phyloP scores from a whole-genome alignment of 192 early-diverging fungal species.

The Backusella circina region DNA sequence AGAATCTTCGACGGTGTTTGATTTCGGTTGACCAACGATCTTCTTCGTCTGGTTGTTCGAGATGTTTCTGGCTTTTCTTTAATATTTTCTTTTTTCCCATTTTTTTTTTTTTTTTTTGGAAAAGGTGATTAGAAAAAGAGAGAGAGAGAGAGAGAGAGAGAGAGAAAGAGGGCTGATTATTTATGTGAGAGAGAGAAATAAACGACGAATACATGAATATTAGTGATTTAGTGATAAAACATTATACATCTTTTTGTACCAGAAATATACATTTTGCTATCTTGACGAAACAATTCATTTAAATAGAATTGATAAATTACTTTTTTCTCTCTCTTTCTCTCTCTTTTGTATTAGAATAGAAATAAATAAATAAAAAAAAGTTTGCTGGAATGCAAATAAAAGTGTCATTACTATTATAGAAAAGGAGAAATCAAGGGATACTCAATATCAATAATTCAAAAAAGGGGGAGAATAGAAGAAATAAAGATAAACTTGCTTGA shows the following conservation, averaged over 20 bases:
- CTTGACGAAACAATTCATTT: neutral
- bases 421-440: neutral
- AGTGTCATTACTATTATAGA: neutral
- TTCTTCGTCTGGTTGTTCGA: neutral
- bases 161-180: neutral
- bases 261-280: neutral
- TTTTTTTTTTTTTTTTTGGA: no score
- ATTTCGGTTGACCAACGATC: conserved; percentile 19
- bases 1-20: conserved; percentile 18
- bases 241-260: neutral
- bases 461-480: neutral
- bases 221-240: neutral
- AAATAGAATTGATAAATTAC: neutral
- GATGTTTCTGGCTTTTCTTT: neutral
- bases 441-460: neutral
- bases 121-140: neutral
- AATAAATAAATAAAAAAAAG: neutral
- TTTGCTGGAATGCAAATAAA: neutral
- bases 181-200: neutral
- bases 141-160: neutral
- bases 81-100: neutral
- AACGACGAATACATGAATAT: neutral
- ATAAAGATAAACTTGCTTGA: neutral
- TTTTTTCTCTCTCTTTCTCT: neutral
- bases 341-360: no score